A percentile compares a stretch with the other conserved stretches of the same genome.
Evolutionary conservation across 2,329 filamentous ascomycete species (phyloP).

Genomic region (Pezicula carpinea): DNA sequence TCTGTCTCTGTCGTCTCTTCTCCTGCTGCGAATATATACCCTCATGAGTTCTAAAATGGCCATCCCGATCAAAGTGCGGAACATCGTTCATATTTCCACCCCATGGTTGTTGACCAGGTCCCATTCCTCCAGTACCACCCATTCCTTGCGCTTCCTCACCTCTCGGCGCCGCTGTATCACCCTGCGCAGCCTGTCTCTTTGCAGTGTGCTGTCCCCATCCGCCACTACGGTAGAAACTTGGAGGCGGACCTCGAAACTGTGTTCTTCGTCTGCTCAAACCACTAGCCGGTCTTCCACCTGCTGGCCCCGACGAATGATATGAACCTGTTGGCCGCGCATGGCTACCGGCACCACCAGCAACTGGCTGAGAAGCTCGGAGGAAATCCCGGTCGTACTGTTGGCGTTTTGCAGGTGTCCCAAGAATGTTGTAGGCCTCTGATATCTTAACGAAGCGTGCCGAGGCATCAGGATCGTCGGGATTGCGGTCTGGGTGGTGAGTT

Average conservation of each 20-base stretch:
- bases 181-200: slow-evolving; percentile 52
- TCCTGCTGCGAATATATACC: slow-evolving; percentile 21
- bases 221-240: slow-evolving; percentile 79
- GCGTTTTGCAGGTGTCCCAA: slow-evolving; percentile 70
- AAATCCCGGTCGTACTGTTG: slow-evolving; percentile 75
- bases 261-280: slow-evolving; percentile 74
- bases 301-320: slow-evolving; percentile 55
- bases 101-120: slow-evolving; percentile 49
- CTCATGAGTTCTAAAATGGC: slow-evolving; percentile 69
- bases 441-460: slow-evolving; percentile 75
- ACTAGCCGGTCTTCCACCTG: slow-evolving; percentile 72
- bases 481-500: slow-evolving; percentile 85
- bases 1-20: slow-evolving; percentile 25
- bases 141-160: slow-evolving; percentile 7
- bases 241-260: slow-evolving; percentile 79
- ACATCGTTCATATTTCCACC: slow-evolving; percentile 46
- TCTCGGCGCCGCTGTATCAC: slow-evolving; percentile 12
- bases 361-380: slow-evolving; percentile 30
- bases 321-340: slow-evolving; percentile 36
- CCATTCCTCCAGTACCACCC: slow-evolving; percentile 47
- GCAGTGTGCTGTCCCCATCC: slow-evolving; percentile 66
- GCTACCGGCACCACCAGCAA: slow-evolving; percentile 16
- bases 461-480: slow-evolving; percentile 70
- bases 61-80: slow-evolving; percentile 72
- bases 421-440: slow-evolving; percentile 75